These are phyloP conservation scores for Starmerella floris DNA, from an alignment of 805 yeast species.

Conservation along the genomic window DNA sequence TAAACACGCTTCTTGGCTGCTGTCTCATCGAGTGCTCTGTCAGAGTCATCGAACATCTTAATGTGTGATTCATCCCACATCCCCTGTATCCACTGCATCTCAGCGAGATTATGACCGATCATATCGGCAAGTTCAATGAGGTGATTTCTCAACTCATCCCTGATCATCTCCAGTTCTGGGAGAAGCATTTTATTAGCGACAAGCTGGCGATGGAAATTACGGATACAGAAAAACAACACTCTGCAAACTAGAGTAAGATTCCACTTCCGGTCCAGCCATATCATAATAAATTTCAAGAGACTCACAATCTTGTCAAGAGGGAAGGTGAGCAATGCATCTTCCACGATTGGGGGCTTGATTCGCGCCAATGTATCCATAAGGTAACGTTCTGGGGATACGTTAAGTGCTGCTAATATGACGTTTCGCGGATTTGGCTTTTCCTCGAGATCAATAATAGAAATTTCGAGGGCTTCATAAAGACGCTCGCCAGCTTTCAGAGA, in stretches of 20 bases:
- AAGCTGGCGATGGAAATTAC: conserved; percentile 66
- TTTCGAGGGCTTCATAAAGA: conserved; percentile 79
- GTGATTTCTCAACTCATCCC: conserved; percentile 44
- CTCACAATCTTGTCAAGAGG: conserved; percentile 75
- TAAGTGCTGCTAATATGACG: conserved; percentile 61
- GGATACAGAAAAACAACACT: conserved; percentile 60
- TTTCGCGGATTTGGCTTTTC: conserved; percentile 32
- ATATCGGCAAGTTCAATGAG: conserved; percentile 41
- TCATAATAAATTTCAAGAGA: conserved; percentile 57
- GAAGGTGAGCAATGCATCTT: conserved; percentile 80
- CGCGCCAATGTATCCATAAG: conserved; percentile 57
- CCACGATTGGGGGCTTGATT: conserved; percentile 73
- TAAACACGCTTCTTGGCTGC: conserved; percentile 6
- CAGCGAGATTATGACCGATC: conserved; percentile 76
- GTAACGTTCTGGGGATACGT: conserved; percentile 59
- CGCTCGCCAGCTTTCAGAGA: conserved; percentile 90
- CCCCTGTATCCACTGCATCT: conserved; percentile 54
- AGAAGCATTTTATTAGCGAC: conserved; percentile 40
- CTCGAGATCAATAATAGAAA: conserved; percentile 60
- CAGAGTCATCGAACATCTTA: conserved; percentile 1
- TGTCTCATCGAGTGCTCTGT: neutral
- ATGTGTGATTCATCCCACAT: conserved; percentile 67
- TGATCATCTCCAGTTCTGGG: conserved; percentile 44
- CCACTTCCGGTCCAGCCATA: conserved; percentile 46
- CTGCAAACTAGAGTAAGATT: conserved; percentile 56